Evolutionary conservation across 164 flowering plant genomes (phyloP), one percentile per base, ranked within the genome.

Genomic region (Tetrastigma voinierianum): DNA sequence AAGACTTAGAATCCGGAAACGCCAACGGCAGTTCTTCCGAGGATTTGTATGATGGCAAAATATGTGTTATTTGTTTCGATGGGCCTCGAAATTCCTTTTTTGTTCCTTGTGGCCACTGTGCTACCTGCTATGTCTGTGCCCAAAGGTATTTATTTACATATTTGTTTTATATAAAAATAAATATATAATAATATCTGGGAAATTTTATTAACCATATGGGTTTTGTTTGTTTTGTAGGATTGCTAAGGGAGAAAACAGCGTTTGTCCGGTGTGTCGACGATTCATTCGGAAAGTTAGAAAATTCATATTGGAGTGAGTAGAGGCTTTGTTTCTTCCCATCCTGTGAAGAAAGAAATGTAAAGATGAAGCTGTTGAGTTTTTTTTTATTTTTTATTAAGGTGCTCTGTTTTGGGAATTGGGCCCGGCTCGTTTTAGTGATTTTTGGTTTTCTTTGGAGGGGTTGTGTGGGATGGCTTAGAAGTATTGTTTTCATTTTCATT

Each of bases 41-140:
- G 46, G 92, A 88, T 21, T 73, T 91, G 69, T 87, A 92, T 59
- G 87, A 92, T 70, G 86, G 82, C 46, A 92, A 86, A 69, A 73
- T 92, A 18, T 90, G 96, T 64, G 84, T 86, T 1, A 87, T 92
- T 64, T 92, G 97, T 77, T 92, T 81, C n/a, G 90, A 89, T 44
- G n/a, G 78, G 57, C 77, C 52, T 13, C 72, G 94, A 3, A 83
- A 81, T 60, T 83, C n/a, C n/a, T 92, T 90, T 81, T 87, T 92
- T 51, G 84, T 88, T 72, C 97, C 97, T 10, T 90, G 96, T 66
- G 97, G 96, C 8, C 96, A 90, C 43, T 84, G 87, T 62, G 91
- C 91, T 16, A 84, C 96, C 0, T 92, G 97, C 69, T 61, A 74
- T 61, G 59, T 46, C 10, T 92, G 97, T 76, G 93, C 97, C 40